Evolutionary conservation across 768 basidiomycete genomes (phyloP).

Genomic region (Trichaptum fuscoviolaceum): DNA sequence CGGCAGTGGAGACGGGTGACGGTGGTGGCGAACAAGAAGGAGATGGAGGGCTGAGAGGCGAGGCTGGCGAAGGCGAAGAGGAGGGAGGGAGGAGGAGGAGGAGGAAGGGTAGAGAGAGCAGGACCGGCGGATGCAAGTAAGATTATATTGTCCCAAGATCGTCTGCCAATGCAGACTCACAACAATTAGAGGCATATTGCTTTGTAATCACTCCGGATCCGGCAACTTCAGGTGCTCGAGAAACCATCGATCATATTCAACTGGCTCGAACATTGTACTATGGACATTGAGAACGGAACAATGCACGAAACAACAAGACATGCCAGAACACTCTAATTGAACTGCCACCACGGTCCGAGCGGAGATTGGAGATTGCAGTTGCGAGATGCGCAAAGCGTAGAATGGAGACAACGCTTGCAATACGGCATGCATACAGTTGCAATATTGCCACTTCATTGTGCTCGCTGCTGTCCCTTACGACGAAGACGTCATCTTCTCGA

Average conservation of each 20-base stretch:
- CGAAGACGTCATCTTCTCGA: conserved; percentile 22
- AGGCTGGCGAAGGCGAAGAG: no score
- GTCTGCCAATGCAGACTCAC: background rate
- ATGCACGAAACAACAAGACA: background rate
- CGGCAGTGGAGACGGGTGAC: no score
- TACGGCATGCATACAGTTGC: background rate
- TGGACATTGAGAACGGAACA: background rate
- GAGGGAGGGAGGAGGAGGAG: background rate
- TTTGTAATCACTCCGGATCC: background rate
- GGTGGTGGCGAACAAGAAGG: no score
- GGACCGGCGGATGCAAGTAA: background rate
- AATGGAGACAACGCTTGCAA: conserved; percentile 11
- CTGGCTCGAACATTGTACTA: no score
- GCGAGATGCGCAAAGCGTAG: conserved; percentile 10
- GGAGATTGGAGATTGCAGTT: conserved; percentile 14
- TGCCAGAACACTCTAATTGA: background rate
- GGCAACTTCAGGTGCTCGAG: background rate
- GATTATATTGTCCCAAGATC: background rate
- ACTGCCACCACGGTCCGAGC: background rate
- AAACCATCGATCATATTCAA: background rate
- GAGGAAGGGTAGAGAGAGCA: background rate
- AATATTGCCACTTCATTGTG: conserved; percentile 5
- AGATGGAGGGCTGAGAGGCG: no score
- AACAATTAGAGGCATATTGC: background rate
- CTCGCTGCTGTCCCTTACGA: conserved; percentile 8